Conservation (phyloP, 1,284 basidiomycete species). For the Neonothopanus nambi region DNA sequence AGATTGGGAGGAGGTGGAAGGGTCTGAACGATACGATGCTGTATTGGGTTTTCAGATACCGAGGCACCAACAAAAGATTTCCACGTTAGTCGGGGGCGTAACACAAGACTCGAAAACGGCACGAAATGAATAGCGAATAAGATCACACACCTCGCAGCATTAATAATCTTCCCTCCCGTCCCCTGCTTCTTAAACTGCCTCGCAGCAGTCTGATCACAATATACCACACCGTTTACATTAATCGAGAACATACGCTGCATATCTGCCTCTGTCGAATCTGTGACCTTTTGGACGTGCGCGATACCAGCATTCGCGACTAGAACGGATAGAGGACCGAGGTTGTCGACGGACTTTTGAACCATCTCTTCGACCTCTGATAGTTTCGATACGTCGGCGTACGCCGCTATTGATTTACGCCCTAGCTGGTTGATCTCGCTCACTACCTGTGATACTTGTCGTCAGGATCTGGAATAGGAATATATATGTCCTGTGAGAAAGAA, state of each 20-base stretch:
- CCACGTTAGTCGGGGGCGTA: neutral
- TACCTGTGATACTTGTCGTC: constrained; percentile 5
- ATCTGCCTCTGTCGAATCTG: constrained; percentile 15
- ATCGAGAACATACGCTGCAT: constrained; percentile 13
- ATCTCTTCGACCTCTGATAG: constrained; percentile 11
- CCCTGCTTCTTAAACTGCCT: constrained; percentile 17
- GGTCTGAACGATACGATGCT: constrained; percentile 13
- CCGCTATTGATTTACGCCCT: constrained; percentile 11
- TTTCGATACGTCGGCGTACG: constrained; percentile 16
- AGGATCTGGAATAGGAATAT: neutral
- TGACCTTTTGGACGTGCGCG: constrained; percentile 12
- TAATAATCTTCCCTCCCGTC: constrained; percentile 17
- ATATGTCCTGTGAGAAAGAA: neutral
- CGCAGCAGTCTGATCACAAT: constrained; percentile 12
- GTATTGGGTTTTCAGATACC: neutral
- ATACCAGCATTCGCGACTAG: constrained; percentile 20
- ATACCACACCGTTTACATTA: constrained; percentile 15
- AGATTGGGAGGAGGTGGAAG: constrained; percentile 6
- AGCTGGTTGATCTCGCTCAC: constrained; percentile 13
- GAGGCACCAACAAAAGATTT: neutral
- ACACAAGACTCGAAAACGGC: neutral
- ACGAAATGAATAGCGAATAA: no score
- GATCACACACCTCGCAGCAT: constrained; percentile 14
- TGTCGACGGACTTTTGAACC: constrained; percentile 13
- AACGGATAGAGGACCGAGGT: constrained; percentile 14